These are phyloP conservation scores for Syzygium oleosum DNA, from an alignment of 345 rosid species.

Conservation along the genomic window DNA sequence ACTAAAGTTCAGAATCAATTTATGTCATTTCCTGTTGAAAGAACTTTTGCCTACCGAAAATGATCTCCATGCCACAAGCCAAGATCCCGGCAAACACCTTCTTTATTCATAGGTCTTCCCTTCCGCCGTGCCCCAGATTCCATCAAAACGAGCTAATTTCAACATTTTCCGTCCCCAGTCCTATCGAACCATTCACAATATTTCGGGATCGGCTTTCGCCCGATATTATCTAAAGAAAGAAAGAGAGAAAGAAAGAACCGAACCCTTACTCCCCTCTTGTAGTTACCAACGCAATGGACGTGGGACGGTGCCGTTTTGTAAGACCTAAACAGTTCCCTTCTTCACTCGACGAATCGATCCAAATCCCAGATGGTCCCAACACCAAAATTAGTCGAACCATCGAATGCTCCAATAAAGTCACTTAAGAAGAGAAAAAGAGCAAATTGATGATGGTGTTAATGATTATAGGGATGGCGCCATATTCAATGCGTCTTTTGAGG, in stretches of 20 bases:
- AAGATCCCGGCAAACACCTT: neutral
- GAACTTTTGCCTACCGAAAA: fast-evolving
- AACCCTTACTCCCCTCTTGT: neutral
- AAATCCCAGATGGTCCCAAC: neutral
- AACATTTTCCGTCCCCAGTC: neutral
- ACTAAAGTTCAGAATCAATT: neutral
- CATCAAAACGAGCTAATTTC: fast-evolving
- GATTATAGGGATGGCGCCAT: neutral
- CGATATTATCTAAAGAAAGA: neutral
- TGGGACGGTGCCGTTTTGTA: neutral
- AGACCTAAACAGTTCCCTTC: neutral
- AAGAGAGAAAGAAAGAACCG: neutral
- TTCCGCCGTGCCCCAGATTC: neutral
- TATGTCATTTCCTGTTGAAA: fast-evolving
- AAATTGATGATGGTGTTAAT: neutral
- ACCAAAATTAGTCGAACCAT: neutral
- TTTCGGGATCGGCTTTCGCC: neutral
- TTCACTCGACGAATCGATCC: neutral
- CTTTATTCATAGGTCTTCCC: neutral
- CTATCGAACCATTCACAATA: neutral
- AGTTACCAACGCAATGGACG: neutral
- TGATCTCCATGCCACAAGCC: neutral
- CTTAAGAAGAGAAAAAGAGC: neutral
- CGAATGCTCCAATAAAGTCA: neutral
- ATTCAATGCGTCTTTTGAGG: neutral